Conservation (phyloP, 2,329 filamentous ascomycete species). For the Aspergillus fischeri region DNA sequence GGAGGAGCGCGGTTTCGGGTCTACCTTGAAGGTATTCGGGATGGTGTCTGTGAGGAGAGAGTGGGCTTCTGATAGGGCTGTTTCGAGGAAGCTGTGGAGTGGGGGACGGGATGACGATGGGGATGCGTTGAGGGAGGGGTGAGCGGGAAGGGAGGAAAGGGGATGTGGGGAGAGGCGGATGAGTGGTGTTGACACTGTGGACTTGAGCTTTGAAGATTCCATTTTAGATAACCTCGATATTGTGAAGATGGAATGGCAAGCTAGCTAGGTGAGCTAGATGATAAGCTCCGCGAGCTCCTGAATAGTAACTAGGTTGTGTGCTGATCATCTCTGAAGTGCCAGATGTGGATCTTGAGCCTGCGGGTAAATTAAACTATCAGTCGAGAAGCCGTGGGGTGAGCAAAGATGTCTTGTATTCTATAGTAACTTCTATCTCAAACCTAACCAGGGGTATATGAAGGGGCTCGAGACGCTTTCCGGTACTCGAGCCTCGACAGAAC, state of each 20-base stretch:
- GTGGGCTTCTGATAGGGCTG: conserved; percentile 26
- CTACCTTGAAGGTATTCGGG: conserved; percentile 22
- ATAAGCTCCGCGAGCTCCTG: too few relatives aligned
- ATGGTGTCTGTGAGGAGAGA: conserved; percentile 23
- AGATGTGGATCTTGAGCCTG: neutral
- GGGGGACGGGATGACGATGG: conserved; percentile 11
- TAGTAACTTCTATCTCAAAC: neutral
- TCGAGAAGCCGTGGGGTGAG: neutral
- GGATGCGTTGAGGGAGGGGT: conserved; percentile 21
- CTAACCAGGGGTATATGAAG: neutral
- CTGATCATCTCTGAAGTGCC: too few relatives aligned
- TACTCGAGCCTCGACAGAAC: neutral
- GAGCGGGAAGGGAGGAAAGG: conserved; percentile 26
- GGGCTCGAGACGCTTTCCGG: neutral
- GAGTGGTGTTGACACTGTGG: conserved; percentile 9
- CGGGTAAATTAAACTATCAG: neutral
- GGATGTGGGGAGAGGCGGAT: conserved; percentile 24
- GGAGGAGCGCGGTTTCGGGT: conserved; percentile 26
- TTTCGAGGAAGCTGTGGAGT: conserved; percentile 18
- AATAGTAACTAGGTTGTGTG: too few relatives aligned
- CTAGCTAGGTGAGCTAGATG: too few relatives aligned
- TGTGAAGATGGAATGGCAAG: neutral
- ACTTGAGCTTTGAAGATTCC: neutral
- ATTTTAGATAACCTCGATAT: neutral
- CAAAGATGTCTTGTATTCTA: neutral